Evolutionary conservation across 768 basidiomycete genomes (phyloP).

Genomic region (Lyophyllum semitale): DNA sequence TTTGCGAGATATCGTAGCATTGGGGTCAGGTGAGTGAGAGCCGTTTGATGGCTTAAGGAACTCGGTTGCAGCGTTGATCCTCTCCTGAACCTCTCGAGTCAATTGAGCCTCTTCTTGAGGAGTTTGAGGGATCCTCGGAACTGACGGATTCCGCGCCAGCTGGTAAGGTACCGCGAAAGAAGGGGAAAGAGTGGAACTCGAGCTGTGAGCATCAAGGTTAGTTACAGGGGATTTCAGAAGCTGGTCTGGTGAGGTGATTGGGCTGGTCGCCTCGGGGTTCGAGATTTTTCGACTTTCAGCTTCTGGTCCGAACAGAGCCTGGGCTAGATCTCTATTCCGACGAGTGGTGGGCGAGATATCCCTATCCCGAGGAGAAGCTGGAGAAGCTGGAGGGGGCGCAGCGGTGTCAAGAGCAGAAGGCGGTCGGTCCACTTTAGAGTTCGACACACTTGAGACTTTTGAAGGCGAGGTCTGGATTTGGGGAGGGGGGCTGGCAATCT

Average conservation of each 20-base stretch:
- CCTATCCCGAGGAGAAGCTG: slow-evolving; percentile 27
- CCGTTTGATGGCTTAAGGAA: slow-evolving; percentile 53
- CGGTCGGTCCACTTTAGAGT: slow-evolving; percentile 25
- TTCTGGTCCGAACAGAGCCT: slow-evolving; percentile 66
- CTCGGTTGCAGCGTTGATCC: slow-evolving; percentile 65
- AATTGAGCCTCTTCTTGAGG: slow-evolving; percentile 57
- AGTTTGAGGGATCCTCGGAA: slow-evolving; percentile 41
- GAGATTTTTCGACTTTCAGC: slow-evolving; percentile 15
- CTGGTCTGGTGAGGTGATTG: not conserved
- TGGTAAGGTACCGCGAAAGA: slow-evolving; percentile 33
- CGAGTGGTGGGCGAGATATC: slow-evolving; percentile 54
- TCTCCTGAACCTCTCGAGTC: slow-evolving; percentile 65
- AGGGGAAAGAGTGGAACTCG: slow-evolving; percentile 27
- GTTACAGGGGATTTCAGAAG: slow-evolving; percentile 3
- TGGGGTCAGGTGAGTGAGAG: slow-evolving; percentile 34
- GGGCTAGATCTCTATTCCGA: slow-evolving; percentile 74
- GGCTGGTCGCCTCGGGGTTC: not conserved
- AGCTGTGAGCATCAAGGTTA: slow-evolving; percentile 22
- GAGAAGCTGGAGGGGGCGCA: slow-evolving; percentile 15
- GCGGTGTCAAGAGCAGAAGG: slow-evolving; percentile 21
- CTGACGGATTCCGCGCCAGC: slow-evolving; percentile 42
- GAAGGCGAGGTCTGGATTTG: slow-evolving; percentile 41
- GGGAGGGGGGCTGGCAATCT: slow-evolving; percentile 67
- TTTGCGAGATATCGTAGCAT: slow-evolving; percentile 49
- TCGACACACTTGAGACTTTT: slow-evolving; percentile 30